Evolutionary conservation across 495 filamentous ascomycete species (phyloP).

Genomic region (Aspergillus asperescens): DNA sequence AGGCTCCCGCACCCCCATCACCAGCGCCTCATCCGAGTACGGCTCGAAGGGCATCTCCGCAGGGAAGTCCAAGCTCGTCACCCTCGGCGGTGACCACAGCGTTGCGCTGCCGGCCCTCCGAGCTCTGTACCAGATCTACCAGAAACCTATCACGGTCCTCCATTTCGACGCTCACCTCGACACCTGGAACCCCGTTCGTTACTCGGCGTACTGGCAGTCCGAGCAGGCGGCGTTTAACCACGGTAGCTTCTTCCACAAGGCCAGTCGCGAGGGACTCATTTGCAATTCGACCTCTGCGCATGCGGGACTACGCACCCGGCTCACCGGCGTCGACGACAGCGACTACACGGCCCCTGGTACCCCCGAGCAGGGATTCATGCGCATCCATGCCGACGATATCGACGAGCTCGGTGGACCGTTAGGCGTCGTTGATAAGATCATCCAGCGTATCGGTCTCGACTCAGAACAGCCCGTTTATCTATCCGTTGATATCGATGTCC

Average conservation of each 20-base stretch:
- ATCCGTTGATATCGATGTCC: constrained; percentile 70
- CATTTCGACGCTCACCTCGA: constrained; percentile 83
- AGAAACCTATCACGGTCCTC: constrained; percentile 66
- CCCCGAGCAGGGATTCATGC: constrained; percentile 59
- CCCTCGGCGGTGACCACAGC: constrained; percentile 77
- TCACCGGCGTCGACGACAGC: constrained; percentile 59
- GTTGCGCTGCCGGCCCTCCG: constrained; percentile 71
- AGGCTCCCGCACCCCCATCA: constrained; percentile 44
- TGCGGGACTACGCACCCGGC: constrained; percentile 67
- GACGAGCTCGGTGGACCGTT: constrained; percentile 55
- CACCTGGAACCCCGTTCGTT: constrained; percentile 78
- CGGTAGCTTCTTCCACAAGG: constrained; percentile 81
- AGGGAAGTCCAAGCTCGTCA: constrained; percentile 62
- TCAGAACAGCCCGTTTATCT: constrained; percentile 63
- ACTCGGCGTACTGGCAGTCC: constrained; percentile 65
- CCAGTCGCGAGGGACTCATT: constrained; percentile 67
- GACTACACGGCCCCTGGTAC: constrained; percentile 53
- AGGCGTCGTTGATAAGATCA: constrained; percentile 55
- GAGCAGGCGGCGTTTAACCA: constrained; percentile 74
- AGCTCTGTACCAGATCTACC: constrained; percentile 64
- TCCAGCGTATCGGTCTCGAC: constrained; percentile 56
- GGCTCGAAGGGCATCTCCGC: constrained; percentile 39
- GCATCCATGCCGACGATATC: constrained; percentile 63
- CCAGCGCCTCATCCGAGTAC: constrained; percentile 28
- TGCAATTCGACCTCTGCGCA: constrained; percentile 65